These are phyloP conservation scores for Bimuria novae-zelandiae DNA, from an alignment of 2,329 filamentous ascomycete genomes.

Conservation along the genomic window DNA sequence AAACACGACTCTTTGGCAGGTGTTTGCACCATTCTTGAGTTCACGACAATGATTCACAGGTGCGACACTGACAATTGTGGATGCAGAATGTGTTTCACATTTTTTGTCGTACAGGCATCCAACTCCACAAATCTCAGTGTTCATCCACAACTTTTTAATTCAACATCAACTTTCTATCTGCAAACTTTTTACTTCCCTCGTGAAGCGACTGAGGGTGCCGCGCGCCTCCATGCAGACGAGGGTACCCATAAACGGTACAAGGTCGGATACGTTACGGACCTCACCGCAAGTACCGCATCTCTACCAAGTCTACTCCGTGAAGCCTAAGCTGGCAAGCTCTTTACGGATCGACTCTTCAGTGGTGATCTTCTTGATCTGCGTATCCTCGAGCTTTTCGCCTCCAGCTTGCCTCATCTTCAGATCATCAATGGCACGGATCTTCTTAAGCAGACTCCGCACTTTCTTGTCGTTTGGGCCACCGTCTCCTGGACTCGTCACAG, in stretches of 20 bases:
- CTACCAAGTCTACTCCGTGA: constrained; percentile 26
- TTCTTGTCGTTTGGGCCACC: constrained; percentile 88
- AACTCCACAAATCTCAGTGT: background rate
- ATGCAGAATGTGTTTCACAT: background rate
- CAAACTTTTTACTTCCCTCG: too few species aligned
- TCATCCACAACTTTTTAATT: background rate
- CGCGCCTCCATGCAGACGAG: too few species aligned
- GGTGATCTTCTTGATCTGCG: constrained; percentile 96
- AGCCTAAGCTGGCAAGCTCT: constrained; percentile 72
- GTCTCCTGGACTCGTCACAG: constrained; percentile 60
- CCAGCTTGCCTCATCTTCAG: constrained; percentile 94
- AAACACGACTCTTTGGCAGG: too few species aligned
- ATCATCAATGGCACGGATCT: constrained; percentile 96
- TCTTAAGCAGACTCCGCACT: constrained; percentile 90
- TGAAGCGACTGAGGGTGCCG: too few species aligned
- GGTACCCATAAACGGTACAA: background rate
- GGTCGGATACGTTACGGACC: background rate
- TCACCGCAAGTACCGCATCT: background rate
- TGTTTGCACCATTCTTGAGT: too few species aligned
- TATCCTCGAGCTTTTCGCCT: constrained; percentile 97
- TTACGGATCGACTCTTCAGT: constrained; percentile 84
- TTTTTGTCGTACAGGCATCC: constrained; percentile 1
- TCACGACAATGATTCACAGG: too few species aligned
- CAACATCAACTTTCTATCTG: too few species aligned
- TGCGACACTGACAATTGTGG: too few species aligned